Conservation (phyloP, 2,329 filamentous ascomycete genomes). For the Septoria linicola region DNA sequence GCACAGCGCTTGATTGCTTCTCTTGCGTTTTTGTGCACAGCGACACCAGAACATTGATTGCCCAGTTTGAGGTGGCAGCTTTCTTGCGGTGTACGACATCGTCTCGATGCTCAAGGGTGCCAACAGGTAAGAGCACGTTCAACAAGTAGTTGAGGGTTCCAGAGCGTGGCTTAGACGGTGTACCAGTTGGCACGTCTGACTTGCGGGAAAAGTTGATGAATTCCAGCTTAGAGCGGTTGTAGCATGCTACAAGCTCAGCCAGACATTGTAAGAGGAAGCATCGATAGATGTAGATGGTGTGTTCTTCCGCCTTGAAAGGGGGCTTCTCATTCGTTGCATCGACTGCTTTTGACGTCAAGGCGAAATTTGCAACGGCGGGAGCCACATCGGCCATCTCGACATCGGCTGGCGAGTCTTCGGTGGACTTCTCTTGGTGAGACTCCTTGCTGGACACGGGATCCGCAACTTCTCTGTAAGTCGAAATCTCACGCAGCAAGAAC, state of each 20-base stretch:
- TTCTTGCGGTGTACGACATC: conserved; percentile 80
- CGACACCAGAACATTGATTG: conserved; percentile 81
- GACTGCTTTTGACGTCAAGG: conserved; percentile 33
- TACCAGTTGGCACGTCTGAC: conserved; percentile 75
- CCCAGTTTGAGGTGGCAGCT: conserved; percentile 77
- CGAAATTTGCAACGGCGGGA: conserved; percentile 25
- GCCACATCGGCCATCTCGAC: conserved; percentile 50
- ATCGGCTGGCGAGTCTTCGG: conserved; percentile 37
- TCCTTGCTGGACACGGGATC: conserved; percentile 64
- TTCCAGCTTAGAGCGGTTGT: conserved; percentile 93
- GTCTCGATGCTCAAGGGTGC: conserved; percentile 68
- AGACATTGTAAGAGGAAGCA: conserved; percentile 93
- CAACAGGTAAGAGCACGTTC: conserved; percentile 70
- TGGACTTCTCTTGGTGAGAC: conserved; percentile 45
- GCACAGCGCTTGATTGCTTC: conserved; percentile 49
- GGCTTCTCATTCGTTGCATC: conserved; percentile 57
- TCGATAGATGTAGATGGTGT: conserved; percentile 93
- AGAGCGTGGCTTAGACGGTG: conserved; percentile 90
- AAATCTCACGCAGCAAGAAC: conserved; percentile 86
- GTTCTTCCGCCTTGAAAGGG: conserved; percentile 84
- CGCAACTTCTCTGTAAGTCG: conserved; percentile 89
- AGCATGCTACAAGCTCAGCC: conserved; percentile 84
- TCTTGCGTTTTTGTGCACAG: conserved; percentile 87
- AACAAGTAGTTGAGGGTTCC: conserved; percentile 92
- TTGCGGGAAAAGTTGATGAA: conserved; percentile 99